A percentile compares a stretch with the other conserved stretches of the same genome.
phyloP scores from a whole-genome alignment of 306 rosid species.

The peach (Prunus persica) region DNA sequence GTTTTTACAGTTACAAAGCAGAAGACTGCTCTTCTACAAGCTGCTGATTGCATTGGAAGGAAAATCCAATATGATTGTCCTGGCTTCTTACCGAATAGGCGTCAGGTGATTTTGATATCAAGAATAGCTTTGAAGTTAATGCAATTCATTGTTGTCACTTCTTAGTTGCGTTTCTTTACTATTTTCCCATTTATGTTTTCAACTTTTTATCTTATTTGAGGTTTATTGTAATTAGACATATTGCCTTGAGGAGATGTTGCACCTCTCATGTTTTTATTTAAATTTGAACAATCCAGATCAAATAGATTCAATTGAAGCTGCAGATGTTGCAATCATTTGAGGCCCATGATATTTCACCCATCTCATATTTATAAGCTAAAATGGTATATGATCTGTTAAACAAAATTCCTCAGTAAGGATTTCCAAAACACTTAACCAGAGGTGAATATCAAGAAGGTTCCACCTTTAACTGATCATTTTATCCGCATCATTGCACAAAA shows the following conservation, averaged over 20 bases:
- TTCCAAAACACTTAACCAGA: neutral
- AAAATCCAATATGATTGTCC: constrained; percentile 94
- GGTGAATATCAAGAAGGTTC: neutral
- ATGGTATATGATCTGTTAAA: neutral
- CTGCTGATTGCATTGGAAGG: constrained; percentile 80
- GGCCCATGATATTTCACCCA: neutral
- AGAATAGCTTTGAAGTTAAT: constrained; percentile 7
- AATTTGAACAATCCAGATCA: neutral
- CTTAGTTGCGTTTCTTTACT: neutral
- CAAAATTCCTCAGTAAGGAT: neutral
- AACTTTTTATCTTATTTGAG: neutral
- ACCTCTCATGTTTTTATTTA: neutral
- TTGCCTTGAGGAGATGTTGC: neutral
- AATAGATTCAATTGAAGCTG: constrained; percentile 3
- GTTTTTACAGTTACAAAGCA: constrained; percentile 71
- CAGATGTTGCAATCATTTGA: constrained; percentile 5
- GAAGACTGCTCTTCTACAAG: constrained; percentile 66
- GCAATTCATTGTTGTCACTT: neutral
- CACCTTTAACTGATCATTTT: neutral
- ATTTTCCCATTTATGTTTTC: neutral
- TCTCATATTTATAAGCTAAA: neutral
- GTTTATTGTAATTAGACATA: neutral
- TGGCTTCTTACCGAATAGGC: constrained; percentile 81
- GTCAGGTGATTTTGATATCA: constrained; percentile 61
- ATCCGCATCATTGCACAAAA: neutral